Evolutionary conservation across 2,329 filamentous ascomycete species (phyloP), one percentile per base, ranked within the genome.

Genomic region (Aspergillus hortae): DNA sequence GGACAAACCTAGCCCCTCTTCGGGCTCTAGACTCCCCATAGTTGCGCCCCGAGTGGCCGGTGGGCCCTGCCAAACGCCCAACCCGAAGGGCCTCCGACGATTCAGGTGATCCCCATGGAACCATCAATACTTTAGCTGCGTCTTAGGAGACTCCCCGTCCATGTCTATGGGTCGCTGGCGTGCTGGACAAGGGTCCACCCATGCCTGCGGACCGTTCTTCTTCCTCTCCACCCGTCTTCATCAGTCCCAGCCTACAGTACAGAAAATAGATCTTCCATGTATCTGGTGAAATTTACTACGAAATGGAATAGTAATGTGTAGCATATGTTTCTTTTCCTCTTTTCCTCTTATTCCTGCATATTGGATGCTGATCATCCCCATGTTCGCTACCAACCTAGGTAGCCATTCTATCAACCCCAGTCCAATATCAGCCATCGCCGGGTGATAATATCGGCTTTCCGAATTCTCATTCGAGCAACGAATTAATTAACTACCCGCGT

Each of bases 131-230:
- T 55, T 61, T 61, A 62, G 61, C 55, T 58, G 60, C 59, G 58
- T 60, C 58, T 60, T 57, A 55, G 55, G 56, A 42, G 57, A 57
- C 56, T 60, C 66, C 65, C 64, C 63, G 57, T 68, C 67, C 66
- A 69, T 64, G 62, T 65, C 67, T 60, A 69, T 63, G 67, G 67
- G 67, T 67, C 63, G 57, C 57, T 65, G 66, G 62, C 61, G 63
- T 49, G 56, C 55, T 56, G 54, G 56, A 54, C 35, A 53, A 42
- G 56, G 59, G 52, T 50, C 59, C 59, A 61, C 59, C 50, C 30
- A 40, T 38, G 47, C 45, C 52, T 50, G 50, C 54, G 53, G 55
- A 59, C 56, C 57, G 55, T 57, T 57, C 54, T 53, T 57, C 45
- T 51, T 41, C 46, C 41, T 48, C 49, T 51, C 44, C 52, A 55